phyloP scores from a whole-genome alignment of 2,329 filamentous ascomycete species.

The Fusarium burgessii region DNA sequence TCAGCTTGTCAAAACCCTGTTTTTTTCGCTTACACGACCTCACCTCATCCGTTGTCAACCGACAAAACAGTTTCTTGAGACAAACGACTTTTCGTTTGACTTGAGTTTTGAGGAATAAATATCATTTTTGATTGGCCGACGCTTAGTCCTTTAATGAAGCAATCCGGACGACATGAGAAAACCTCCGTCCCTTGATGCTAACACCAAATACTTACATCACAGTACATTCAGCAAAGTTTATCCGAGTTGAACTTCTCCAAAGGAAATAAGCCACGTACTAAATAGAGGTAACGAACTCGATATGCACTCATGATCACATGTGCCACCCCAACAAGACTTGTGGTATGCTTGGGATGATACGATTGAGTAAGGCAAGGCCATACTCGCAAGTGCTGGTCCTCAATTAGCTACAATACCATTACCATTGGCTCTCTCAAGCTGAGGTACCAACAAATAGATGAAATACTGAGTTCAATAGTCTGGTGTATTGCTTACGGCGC shows the following conservation, averaged over 20 bases:
- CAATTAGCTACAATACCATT: rapidly evolving
- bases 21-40: neutral
- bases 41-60: neutral
- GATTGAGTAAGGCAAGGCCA: neutral
- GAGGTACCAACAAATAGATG: neutral
- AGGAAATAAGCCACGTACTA: neutral
- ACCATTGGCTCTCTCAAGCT: neutral
- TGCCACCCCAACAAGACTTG: rapidly evolving
- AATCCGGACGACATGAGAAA: rapidly evolving
- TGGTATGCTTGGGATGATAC: neutral
- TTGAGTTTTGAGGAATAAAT: neutral
- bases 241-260: neutral
- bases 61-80: neutral
- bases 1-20: neutral
- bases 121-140: neutral
- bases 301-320: rapidly evolving
- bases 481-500: neutral
- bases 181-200: too few relatives aligned
- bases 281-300: rapidly evolving
- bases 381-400: neutral
- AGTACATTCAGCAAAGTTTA: neutral
- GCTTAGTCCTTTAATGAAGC: neutral
- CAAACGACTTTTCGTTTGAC: neutral
- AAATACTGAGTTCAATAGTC: neutral
- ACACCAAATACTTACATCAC: neutral